Conservation (phyloP, 2,329 filamentous ascomycete genomes). For the Fusarium neocosmosporiellum region DNA sequence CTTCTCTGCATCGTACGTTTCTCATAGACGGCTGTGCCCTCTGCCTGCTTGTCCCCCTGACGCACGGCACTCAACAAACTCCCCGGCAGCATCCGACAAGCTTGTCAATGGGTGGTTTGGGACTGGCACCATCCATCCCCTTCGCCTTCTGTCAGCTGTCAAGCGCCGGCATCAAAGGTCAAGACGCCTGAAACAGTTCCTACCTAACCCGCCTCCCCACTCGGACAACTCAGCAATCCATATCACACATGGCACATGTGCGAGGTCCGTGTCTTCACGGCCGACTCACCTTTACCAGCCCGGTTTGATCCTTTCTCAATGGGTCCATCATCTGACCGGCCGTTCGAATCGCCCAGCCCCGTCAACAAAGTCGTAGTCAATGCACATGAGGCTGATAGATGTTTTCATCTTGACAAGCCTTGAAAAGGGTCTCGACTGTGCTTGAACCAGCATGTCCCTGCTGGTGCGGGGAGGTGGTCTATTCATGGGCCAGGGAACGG, state of each 20-base stretch:
- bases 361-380: not conserved
- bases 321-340: not conserved
- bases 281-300: not conserved
- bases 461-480: conserved; percentile 2
- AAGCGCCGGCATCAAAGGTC: not conserved
- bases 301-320: not conserved
- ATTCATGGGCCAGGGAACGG: not conserved
- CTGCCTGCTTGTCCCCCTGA: conserved; percentile 9
- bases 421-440: conserved; percentile 3
- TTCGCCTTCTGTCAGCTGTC: not conserved
- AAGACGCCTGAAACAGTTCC: conserved; percentile 1
- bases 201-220: not conserved
- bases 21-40: conserved; percentile 8
- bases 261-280: not conserved
- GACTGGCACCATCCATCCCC: conserved; percentile 3
- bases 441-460: conserved; percentile 10
- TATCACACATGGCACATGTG: not conserved
- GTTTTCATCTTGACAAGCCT: not conserved
- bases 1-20: conserved; percentile 38
- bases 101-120: not conserved
- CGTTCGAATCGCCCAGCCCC: not conserved
- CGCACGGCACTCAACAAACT: conserved; percentile 21
- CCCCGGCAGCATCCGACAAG: conserved; percentile 16
- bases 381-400: not conserved
- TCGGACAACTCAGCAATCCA: not conserved